Base-by-base conservation (phyloP, 2,329 filamentous ascomycete genomes). In the Colletotrichum viniferum region DNA sequence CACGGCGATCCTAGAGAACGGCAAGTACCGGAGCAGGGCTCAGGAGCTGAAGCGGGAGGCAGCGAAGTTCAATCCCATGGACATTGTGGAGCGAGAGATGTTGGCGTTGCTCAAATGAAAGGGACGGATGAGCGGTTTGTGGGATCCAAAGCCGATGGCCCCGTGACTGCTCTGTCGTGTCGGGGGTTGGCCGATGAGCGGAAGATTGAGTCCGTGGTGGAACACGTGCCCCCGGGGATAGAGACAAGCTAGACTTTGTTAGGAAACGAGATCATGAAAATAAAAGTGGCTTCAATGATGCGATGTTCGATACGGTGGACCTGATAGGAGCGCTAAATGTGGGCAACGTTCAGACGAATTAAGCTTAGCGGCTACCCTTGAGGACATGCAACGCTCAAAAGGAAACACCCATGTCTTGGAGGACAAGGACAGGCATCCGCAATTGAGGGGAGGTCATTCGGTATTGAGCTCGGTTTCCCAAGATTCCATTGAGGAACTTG, bases 21-120 rank as follows among this genome's bases (percentile, higher is more conserved):
- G 28, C 5, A 77, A 69, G 30, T 86, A 80, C 76, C 82, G 82
- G 73, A 73, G 70, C 66, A 79, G 81, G 13, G 82, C 81, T 4
- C 61, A 77, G 21, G 77, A 81, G 62, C 73, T 85, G 14, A 56
- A 34, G 52, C 48, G 32, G 21, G 28, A 58, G 7, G 48, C 65
- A 14, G 48, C 55, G 30, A 30, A 56, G 5, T 68, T 58, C 21
- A 38, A n/a, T 13, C 14, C 52, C 24, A 52, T 68, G 10, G 30
- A 36, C 7, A 32, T 38, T 24, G 48, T 68, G 30, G 65, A 68
- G 48, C 65, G 24, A 21, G 48, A 58, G 30, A 68, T 58, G 52
- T 24, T 68, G 65, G 65, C 65, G 14, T 34, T 68, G 65, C 24
- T 68, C 21, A 58, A 32, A 62, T 68, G 32, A 74, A 61, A 34